A percentile compares a stretch with the other conserved stretches of the same genome.
phyloP scores from a whole-genome alignment of 2,329 filamentous ascomycete genomes.

The Grosmannia serpens region DNA sequence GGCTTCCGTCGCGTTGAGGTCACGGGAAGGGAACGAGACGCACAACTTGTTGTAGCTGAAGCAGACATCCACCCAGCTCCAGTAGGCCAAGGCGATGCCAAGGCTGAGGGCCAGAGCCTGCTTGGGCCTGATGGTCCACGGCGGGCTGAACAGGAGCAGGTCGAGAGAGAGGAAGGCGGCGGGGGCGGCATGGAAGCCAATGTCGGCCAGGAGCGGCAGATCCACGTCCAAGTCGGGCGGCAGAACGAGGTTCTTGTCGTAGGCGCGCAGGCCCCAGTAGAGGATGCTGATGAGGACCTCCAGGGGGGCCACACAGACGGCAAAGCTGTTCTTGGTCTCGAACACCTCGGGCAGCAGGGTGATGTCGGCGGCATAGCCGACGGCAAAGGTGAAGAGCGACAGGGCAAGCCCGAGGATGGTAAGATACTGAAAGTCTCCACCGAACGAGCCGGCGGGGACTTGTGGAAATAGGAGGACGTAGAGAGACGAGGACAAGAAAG shows the following conservation, averaged over 20 bases:
- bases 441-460: constrained; percentile 46
- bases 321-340: constrained; percentile 53
- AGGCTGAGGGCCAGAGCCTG: constrained; percentile 47
- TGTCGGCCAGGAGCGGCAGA: constrained; percentile 44
- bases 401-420: constrained; percentile 61
- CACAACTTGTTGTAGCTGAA: constrained; percentile 55
- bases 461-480: constrained; percentile 39
- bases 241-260: constrained; percentile 40
- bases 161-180: constrained; percentile 53
- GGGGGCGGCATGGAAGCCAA: constrained; percentile 54
- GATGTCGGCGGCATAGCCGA: constrained; percentile 54
- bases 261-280: constrained; percentile 58
- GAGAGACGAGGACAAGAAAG: constrained; percentile 41
- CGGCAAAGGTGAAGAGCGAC: constrained; percentile 46
- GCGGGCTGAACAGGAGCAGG: constrained; percentile 57
- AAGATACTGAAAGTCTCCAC: constrained; percentile 59
- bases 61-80: constrained; percentile 67
- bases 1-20: neutral
- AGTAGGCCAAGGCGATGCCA: constrained; percentile 54
- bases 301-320: constrained; percentile 54
- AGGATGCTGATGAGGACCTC: constrained; percentile 60
- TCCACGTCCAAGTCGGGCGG: constrained; percentile 45
- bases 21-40: constrained; percentile 16
- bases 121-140: constrained; percentile 55
- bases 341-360: constrained; percentile 48